Evolutionary conservation across 192 early-diverging fungal genomes (phyloP).

Genomic region (Coemansia sp.): DNA sequence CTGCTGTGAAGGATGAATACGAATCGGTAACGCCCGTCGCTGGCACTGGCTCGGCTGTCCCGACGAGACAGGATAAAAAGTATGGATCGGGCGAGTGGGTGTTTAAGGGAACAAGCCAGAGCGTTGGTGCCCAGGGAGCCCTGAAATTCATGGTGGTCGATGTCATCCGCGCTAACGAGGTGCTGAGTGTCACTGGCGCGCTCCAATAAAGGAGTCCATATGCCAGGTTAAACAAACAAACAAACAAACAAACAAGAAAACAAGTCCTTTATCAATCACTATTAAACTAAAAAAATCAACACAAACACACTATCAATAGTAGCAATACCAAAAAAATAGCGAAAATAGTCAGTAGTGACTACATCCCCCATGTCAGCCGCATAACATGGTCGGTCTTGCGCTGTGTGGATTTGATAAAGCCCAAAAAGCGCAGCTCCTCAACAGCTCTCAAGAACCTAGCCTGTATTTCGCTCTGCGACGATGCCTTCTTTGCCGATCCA

Average conservation of each 20-base stretch:
- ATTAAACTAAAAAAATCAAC: constrained; percentile 1
- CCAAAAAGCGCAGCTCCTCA: constrained; percentile 84
- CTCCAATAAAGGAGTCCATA: constrained; percentile 34
- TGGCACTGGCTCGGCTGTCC: constrained; percentile 11
- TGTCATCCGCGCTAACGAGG: constrained; percentile 75
- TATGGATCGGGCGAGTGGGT: constrained; percentile 67
- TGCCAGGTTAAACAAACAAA: neutral
- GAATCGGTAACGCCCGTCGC: constrained; percentile 7
- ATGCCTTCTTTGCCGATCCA: neutral
- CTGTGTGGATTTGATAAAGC: constrained; percentile 84
- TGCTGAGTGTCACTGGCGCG: constrained; percentile 78
- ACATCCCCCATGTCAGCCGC: constrained; percentile 74
- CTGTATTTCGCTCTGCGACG: constrained; percentile 58
- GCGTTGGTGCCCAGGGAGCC: constrained; percentile 62
- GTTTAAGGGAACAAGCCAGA: constrained; percentile 59
- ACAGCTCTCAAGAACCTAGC: constrained; percentile 81
- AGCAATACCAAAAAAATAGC: too few species aligned
- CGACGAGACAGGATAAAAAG: too few species aligned
- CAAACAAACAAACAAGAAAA: neutral
- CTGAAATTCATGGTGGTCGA: constrained; percentile 74
- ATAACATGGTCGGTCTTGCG: constrained; percentile 93
- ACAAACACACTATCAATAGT: too few species aligned
- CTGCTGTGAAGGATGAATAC: constrained; percentile 15
- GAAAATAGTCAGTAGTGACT: neutral
- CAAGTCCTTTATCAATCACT: neutral